Conservation (phyloP, 768 basidiomycete genomes). For the Pulveroboletus ravenelii region DNA sequence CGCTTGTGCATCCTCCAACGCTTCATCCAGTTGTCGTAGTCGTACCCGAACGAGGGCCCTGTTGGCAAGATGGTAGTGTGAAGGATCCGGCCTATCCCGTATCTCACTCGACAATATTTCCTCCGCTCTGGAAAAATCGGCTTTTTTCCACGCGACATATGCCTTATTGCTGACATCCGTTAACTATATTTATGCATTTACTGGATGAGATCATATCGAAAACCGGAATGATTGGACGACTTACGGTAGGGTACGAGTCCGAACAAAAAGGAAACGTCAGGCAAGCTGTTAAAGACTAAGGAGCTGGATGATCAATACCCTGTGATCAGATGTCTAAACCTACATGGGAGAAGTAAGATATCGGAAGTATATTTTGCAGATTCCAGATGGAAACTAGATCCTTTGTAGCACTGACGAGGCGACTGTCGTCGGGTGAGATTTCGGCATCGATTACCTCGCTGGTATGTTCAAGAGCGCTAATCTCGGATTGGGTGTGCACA, state of each 20-base stretch:
- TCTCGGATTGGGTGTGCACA: neutral
- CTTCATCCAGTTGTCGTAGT: slow-evolving; percentile 4
- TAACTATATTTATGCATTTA: slow-evolving; percentile 2
- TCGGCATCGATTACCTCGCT: slow-evolving; percentile 10
- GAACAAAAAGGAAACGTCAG: neutral
- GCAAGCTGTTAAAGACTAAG: slow-evolving; percentile 8
- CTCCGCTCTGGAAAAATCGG: slow-evolving; percentile 7
- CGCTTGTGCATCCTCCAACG: slow-evolving; percentile 11
- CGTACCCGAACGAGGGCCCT: slow-evolving; percentile 13
- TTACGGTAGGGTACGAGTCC: slow-evolving; percentile 1
- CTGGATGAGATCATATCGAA: slow-evolving; percentile 1
- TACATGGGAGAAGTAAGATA: slow-evolving; percentile 10
- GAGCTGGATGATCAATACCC: neutral
- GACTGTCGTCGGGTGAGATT: slow-evolving; percentile 14
- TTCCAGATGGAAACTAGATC: slow-evolving; percentile 14
- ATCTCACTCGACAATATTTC: slow-evolving; percentile 15
- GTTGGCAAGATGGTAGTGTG: slow-evolving; percentile 7
- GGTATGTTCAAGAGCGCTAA: slow-evolving; percentile 6
- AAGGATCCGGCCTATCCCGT: neutral
- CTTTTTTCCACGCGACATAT: slow-evolving; percentile 9
- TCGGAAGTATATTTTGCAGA: slow-evolving; percentile 6
- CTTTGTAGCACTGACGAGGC: slow-evolving; percentile 3
- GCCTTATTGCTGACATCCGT: slow-evolving; percentile 8
- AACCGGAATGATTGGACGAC: neutral
- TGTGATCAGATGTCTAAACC: neutral